phyloP scores from a whole-genome alignment of 2,329 filamentous ascomycete genomes.

The Torrubiella hemipterigena region DNA sequence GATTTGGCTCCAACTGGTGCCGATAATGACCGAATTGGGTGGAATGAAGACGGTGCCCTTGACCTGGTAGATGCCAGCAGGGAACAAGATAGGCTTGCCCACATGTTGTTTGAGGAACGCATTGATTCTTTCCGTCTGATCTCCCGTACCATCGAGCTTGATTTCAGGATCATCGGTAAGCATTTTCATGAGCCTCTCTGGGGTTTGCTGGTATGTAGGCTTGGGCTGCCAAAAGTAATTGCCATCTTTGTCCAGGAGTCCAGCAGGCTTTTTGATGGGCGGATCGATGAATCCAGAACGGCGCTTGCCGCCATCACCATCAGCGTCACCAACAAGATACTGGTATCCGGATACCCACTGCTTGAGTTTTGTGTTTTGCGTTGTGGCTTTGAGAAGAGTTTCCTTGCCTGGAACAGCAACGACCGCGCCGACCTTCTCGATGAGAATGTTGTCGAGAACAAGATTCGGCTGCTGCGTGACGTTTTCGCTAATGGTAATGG shows the following conservation, averaged over 20 bases:
- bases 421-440: too few relatives aligned
- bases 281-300: too few relatives aligned
- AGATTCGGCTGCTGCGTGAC: conserved; percentile 7
- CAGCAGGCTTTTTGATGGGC: conserved; percentile 2
- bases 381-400: conserved; percentile 1
- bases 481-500: conserved; percentile 5
- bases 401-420: conserved; percentile 1
- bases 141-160: conserved; percentile 21
- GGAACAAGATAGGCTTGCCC: conserved; percentile 11
- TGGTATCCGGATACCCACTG: too few relatives aligned
- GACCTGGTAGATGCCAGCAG: conserved; percentile 14
- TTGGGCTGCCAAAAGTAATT: conserved; percentile 11
- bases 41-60: conserved; percentile 29
- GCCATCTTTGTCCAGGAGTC: conserved; percentile 8
- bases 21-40: conserved; percentile 52
- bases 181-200: conserved; percentile 25
- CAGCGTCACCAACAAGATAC: too few relatives aligned
- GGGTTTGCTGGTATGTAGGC: conserved; percentile 27
- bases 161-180: conserved; percentile 27
- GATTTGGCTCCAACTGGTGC: conserved; percentile 57
- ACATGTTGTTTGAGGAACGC: conserved; percentile 7
- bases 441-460: conserved; percentile 10
- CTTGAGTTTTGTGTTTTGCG: too few relatives aligned
- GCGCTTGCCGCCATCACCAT: too few relatives aligned
- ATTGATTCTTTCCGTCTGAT: conserved; percentile 14